Conservation (phyloP, 2,329 filamentous ascomycete genomes). For the Penicillium sp. region DNA sequence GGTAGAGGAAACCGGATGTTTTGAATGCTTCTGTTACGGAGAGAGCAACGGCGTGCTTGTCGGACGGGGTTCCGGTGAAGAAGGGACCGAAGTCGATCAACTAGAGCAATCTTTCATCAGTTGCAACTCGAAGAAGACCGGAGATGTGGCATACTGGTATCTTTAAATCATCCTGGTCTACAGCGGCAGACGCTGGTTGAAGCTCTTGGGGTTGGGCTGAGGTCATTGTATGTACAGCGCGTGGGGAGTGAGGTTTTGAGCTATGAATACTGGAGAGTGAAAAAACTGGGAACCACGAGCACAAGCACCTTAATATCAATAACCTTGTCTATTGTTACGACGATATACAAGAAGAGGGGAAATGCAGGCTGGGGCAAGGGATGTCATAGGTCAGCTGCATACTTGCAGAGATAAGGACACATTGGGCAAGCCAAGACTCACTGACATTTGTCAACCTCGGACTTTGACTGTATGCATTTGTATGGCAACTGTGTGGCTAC, state of each 20-base stretch:
- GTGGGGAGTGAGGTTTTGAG: neutral
- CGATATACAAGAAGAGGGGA: constrained; percentile 4
- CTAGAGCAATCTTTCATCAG: constrained; percentile 41
- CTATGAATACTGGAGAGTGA: neutral
- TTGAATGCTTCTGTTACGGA: constrained; percentile 78
- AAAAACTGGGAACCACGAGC: neutral
- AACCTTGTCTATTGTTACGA: neutral
- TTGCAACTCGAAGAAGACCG: neutral
- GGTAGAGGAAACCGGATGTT: constrained; percentile 82
- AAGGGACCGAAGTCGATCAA: constrained; percentile 76
- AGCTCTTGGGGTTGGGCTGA: constrained; percentile 12
- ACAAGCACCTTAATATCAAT: neutral
- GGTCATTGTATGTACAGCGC: neutral
- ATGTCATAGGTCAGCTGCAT: neutral
- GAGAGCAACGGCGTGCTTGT: constrained; percentile 63
- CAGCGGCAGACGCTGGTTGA: constrained; percentile 30
- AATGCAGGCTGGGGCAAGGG: neutral
- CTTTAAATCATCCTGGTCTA: constrained; percentile 44
- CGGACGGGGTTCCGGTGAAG: constrained; percentile 57
- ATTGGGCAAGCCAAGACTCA: neutral
- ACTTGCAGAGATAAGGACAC: constrained; percentile 1
- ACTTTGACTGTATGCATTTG: neutral
- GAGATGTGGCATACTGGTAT: constrained; percentile 37
- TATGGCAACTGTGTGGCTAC: neutral
- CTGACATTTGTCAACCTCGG: neutral